Evolutionary conservation across 2,329 filamentous ascomycete genomes (phyloP).

Genomic region (Pseudogymnoascus sp.): DNA sequence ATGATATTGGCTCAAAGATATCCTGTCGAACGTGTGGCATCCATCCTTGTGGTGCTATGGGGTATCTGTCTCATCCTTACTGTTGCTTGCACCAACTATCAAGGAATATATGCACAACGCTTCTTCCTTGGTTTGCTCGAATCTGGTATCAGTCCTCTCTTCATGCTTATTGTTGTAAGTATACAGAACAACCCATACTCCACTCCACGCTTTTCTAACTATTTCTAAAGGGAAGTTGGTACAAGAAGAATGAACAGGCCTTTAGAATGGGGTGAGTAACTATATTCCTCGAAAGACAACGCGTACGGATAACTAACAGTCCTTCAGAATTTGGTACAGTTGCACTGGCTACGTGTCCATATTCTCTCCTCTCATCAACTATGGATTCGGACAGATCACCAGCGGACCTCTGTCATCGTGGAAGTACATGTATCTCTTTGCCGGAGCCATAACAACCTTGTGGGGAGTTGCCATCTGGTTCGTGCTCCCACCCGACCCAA

Average conservation of each 20-base stretch:
- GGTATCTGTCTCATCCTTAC: slow-evolving; percentile 33
- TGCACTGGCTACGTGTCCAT: slow-evolving; percentile 33
- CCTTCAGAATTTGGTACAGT: slow-evolving; percentile 4
- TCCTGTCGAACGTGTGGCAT: slow-evolving; percentile 39
- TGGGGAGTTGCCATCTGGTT: slow-evolving; percentile 35
- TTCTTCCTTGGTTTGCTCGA: slow-evolving; percentile 52
- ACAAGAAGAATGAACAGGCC: slow-evolving; percentile 35
- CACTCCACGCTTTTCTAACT: neutral
- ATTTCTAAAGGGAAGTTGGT: slow-evolving; percentile 26
- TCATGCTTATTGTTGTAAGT: slow-evolving; percentile 42
- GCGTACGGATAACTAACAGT: neutral
- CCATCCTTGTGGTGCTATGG: slow-evolving; percentile 28
- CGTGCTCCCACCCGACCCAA: slow-evolving; percentile 34
- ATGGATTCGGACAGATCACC: slow-evolving; percentile 38
- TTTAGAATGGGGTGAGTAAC: slow-evolving; percentile 47
- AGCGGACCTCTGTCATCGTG: slow-evolving; percentile 31
- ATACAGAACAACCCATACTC: slow-evolving; percentile 11
- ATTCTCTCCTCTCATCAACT: slow-evolving; percentile 40
- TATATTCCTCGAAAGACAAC: slow-evolving; percentile 42
- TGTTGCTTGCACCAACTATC: slow-evolving; percentile 31
- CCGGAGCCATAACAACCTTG: slow-evolving; percentile 33
- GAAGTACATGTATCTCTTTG: slow-evolving; percentile 36
- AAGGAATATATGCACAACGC: slow-evolving; percentile 36
- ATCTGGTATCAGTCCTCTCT: slow-evolving; percentile 47
- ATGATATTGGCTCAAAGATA: slow-evolving; percentile 33